phyloP scores from a whole-genome alignment of 1,284 basidiomycete species.

The Sporisorium graminicola region DNA sequence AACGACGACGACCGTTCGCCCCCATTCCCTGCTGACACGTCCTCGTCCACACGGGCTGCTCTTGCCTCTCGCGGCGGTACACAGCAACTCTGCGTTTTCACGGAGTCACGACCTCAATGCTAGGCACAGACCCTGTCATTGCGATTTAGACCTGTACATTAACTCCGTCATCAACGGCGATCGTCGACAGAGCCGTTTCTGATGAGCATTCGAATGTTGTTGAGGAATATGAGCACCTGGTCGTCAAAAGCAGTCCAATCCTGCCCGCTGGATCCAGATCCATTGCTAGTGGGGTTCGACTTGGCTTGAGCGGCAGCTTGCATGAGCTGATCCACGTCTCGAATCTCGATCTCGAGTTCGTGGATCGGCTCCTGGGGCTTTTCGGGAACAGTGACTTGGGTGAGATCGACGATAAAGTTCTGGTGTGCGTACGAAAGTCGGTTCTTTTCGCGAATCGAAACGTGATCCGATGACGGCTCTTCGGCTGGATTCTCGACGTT shows the following conservation, averaged over 20 bases:
- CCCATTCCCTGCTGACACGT: too few relatives aligned
- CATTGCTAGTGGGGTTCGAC: constrained; percentile 11
- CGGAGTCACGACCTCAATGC: too few relatives aligned
- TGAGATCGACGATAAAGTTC: constrained; percentile 90
- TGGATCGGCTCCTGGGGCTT: constrained; percentile 68
- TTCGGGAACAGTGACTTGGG: constrained; percentile 78
- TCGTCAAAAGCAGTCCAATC: constrained; percentile 66
- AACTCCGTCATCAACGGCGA: constrained; percentile 14
- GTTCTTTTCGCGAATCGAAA: constrained; percentile 81
- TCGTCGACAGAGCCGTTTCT: constrained; percentile 37
- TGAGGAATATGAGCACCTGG: constrained; percentile 62
- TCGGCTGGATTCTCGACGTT: constrained; percentile 78
- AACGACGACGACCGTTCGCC: too few relatives aligned
- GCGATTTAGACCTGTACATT: too few relatives aligned
- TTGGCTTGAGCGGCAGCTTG: constrained; percentile 65
- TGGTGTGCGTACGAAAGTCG: constrained; percentile 92
- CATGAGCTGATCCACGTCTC: constrained; percentile 72
- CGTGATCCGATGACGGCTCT: constrained; percentile 65
- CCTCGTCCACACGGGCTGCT: too few relatives aligned
- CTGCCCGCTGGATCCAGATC: constrained; percentile 20
- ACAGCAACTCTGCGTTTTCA: too few relatives aligned
- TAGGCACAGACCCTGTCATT: too few relatives aligned
- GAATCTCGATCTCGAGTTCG: constrained; percentile 76
- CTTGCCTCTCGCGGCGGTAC: too few relatives aligned
- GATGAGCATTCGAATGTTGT: constrained; percentile 67